A percentile compares a stretch with the other conserved stretches of the same genome.
phyloP scores from a whole-genome alignment of 1,284 basidiomycete species.

The Ustilago loliicola region DNA sequence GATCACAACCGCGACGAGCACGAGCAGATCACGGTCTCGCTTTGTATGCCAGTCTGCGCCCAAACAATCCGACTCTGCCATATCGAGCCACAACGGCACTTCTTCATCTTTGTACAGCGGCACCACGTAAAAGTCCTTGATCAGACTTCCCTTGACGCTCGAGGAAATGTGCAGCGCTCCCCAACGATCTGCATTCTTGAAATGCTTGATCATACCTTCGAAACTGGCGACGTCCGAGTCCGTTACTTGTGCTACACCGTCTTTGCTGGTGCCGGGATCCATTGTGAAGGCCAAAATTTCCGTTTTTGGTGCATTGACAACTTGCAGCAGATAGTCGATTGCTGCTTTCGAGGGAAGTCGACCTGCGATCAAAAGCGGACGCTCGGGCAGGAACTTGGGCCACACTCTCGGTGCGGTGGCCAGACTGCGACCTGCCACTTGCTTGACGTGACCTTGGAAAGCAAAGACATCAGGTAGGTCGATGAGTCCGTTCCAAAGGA shows the following conservation, averaged over 20 bases:
- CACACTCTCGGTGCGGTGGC: constrained; percentile 29
- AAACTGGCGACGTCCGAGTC: constrained; percentile 40
- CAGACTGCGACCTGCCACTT: constrained; percentile 53
- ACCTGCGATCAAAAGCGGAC: constrained; percentile 59
- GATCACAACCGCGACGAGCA: constrained; percentile 61
- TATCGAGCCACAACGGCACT: constrained; percentile 64
- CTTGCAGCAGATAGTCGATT: constrained; percentile 64
- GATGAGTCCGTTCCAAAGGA: constrained; percentile 68
- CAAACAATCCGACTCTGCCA: constrained; percentile 51
- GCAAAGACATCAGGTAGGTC: constrained; percentile 66
- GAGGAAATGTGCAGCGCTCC: constrained; percentile 61
- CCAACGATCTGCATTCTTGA: constrained; percentile 55
- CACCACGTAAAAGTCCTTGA: constrained; percentile 69
- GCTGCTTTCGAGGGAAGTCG: constrained; percentile 63
- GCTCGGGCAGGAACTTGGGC: constrained; percentile 55
- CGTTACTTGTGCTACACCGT: constrained; percentile 8
- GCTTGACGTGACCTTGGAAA: constrained; percentile 62
- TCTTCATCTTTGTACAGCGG: constrained; percentile 56
- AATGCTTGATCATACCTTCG: constrained; percentile 37
- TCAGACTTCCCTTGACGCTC: constrained; percentile 46
- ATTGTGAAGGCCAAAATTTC: constrained; percentile 59
- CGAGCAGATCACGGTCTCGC: constrained; percentile 55
- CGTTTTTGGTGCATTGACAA: constrained; percentile 57
- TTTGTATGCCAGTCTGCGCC: constrained; percentile 36
- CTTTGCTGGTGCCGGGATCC: constrained; percentile 47